Conservation (phyloP, 129 eudicot species). For the Escallonia herrerae region DNA sequence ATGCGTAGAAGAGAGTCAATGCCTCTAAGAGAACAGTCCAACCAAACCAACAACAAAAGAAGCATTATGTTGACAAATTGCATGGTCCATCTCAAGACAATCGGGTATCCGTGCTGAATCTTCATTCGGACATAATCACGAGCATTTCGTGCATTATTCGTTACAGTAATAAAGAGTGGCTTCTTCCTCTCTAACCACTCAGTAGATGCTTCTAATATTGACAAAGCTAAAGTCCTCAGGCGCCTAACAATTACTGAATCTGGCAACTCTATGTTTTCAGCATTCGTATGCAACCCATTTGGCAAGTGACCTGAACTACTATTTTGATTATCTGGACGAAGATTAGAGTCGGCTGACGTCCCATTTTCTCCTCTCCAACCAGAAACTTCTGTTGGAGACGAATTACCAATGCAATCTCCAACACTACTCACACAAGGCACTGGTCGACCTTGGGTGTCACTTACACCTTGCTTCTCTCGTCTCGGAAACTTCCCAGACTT, state of each 20-base stretch:
- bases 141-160: constrained; percentile 21
- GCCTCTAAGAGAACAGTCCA: constrained; percentile 87
- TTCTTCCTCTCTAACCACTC: constrained; percentile 66
- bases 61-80: constrained; percentile 63
- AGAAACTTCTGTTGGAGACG: constrained; percentile 29
- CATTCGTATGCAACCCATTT: constrained; percentile 22
- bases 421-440: constrained; percentile 19
- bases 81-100: constrained; percentile 58
- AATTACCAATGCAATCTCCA: constrained; percentile 32
- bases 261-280: constrained; percentile 32
- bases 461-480: constrained; percentile 26
- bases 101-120: constrained; percentile 59
- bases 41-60: constrained; percentile 73
- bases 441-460: constrained; percentile 24
- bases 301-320: constrained; percentile 15
- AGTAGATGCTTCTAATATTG: constrained; percentile 40
- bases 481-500: constrained; percentile 35
- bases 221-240: constrained; percentile 29
- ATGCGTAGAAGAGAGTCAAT: constrained; percentile 75
- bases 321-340: constrained; percentile 16
- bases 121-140: constrained; percentile 54
- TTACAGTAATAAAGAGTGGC: constrained; percentile 39
- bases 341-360: constrained; percentile 14
- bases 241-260: constrained; percentile 25
- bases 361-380: constrained; percentile 33